These are phyloP conservation scores for Phtheirospermum japonicum DNA, from an alignment of 257 asterid genomes.

Conservation along the genomic window DNA sequence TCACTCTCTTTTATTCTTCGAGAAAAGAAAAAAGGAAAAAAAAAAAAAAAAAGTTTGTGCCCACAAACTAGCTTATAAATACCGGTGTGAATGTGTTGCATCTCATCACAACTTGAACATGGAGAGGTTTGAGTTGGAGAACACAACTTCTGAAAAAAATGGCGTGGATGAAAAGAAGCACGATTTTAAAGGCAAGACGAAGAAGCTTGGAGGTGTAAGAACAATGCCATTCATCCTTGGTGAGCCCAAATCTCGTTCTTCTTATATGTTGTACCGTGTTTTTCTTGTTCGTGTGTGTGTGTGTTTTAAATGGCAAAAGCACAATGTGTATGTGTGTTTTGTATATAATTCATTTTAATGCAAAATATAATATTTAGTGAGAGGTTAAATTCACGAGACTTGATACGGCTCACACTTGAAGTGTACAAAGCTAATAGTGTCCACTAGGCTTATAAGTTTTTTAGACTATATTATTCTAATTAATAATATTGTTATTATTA, in stretches of 20 bases:
- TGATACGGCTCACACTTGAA: no score
- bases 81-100: background rate
- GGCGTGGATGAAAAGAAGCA: constrained; percentile 32
- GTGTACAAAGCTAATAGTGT: no score
- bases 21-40: background rate
- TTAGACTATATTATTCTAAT: no score
- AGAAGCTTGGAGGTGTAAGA: constrained; percentile 56
- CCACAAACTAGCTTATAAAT: constrained; percentile 31
- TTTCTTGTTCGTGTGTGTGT: background rate
- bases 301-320: background rate
- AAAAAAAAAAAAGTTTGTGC: background rate
- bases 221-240: constrained; percentile 89
- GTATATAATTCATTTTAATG: no score
- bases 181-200: constrained; percentile 19
- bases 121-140: constrained; percentile 41
- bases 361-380: no score
- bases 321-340: no score
- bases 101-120: constrained; percentile 24
- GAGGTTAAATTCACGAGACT: no score
- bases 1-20: background rate
- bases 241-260: constrained; percentile 14
- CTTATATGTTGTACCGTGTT: no score
- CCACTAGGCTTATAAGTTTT: no score
- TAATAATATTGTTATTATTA: no score
- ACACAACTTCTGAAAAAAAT: constrained; percentile 28